Base-by-base conservation (phyloP, 768 basidiomycete genomes). In the Tephrocybe sp. region DNA sequence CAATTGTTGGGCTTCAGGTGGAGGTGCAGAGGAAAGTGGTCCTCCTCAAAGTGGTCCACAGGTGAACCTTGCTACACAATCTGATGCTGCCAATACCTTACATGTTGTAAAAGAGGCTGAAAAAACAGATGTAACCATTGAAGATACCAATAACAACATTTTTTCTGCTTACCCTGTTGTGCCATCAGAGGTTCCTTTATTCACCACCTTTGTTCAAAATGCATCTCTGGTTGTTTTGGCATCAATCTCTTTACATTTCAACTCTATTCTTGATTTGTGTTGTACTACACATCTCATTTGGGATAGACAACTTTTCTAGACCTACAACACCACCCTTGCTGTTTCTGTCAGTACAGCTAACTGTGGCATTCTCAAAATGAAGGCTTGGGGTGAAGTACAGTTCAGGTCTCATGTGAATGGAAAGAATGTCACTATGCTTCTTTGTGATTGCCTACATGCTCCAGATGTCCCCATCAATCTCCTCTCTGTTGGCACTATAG, bases 361-460 rank as follows among this genome's bases (percentile, higher is more conserved):
- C 30, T 52, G 53, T 43, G 59, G 59, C 7, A 28, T 43, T 5
- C 38, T 65, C 1, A 2, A 4, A 0, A 52, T 57, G 0, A 9
- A 51, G 0, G 63, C 48, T 1, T 15, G 47, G 0, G 62, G 65
- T 12, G 47, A 54, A 27, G 59, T 62, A 24, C 18, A 21, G 1
- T 42, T 61, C n/a, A 9, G 35, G 2, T 22, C 48, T 2, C 40
- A 35, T n/a, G n/a, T 39, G 41, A 26, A 36, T 25, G 54, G 52
- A 2, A 12, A 48, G 9, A 1, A 24, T n/a, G 42, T 59, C 4
- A 30, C 44, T 0, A 2, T 65, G 2, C 32, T 24, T 6, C 43
- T 66, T 2, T 18, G 21, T 5, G 52, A 60, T 22, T 68, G 66
- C 36, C 56, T 68, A 0, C 57, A 58, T 51, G 55, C 62, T 0